These are phyloP conservation scores for Oryza longistaminata DNA, from an alignment of 176 grass and related monocot species.

Conservation along the genomic window DNA sequence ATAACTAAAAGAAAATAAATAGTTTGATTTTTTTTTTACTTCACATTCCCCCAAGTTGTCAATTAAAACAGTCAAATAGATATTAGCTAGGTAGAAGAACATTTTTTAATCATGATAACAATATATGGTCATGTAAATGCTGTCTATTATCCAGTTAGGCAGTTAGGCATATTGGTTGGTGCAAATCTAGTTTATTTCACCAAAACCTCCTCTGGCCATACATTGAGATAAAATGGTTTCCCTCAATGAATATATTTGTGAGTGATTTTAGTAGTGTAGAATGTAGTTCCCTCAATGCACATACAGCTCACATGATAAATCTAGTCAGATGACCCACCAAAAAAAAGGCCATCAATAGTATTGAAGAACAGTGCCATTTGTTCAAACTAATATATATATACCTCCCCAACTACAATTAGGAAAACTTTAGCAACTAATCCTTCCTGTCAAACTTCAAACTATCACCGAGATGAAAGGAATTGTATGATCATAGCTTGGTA, in stretches of 20 bases:
- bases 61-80: background rate
- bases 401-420: background rate
- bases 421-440: background rate
- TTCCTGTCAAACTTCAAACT: background rate
- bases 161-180: conserved; percentile 6
- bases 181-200: conserved; percentile 15
- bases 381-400: background rate
- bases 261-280: background rate
- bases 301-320: background rate
- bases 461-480: background rate
- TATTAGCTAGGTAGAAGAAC: background rate
- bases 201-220: background rate
- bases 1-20: conserved; percentile 4
- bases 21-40: background rate
- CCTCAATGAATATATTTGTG: background rate
- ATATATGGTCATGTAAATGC: background rate
- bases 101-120: background rate
- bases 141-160: background rate
- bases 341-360: background rate
- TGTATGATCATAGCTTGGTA: background rate
- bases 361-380: conserved; percentile 12
- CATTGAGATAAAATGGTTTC: background rate
- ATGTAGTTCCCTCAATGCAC: background rate
- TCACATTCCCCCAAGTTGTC: background rate
- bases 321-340: background rate